Base-by-base conservation (phyloP, 495 filamentous ascomycete species). In the Tuber indicum region DNA sequence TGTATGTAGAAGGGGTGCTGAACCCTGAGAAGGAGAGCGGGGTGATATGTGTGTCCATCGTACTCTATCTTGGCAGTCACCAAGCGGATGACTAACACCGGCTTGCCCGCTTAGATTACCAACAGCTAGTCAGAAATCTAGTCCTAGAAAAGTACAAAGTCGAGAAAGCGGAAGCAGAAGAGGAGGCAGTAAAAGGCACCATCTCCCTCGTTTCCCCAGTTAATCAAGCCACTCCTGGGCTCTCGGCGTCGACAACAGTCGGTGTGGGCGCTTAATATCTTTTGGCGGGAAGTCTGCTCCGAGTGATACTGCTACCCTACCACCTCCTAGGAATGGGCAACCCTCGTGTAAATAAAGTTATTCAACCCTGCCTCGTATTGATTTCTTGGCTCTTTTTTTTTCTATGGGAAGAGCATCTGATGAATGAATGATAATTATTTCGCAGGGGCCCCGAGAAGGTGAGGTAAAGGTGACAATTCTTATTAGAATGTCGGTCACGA, bases 21-120 rank as follows among this genome's bases (percentile, higher is more conserved):
- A 90, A 90, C 78, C 88, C 89, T 8, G 81, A 84, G 32, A 89
- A 90, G 76, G 89, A 90, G 77, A 88, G 85, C 66, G 89, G 89
- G 0, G 89, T 90, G 66, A 52, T 58, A 49, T 72, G n/a, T 42
- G 14, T 4, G 36, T 16, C 41, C 39, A 32, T 32, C 32, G 1
- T 32, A 43, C 32, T 23, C 5, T 66, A 41, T 43, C 47, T 72
- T 42, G 23, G 23, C 23, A 10, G 43, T n/a, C 62, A n/a, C 70
- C 76, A 17, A 66, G 26, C 1, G 3, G 58, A 19, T 66, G n/a
- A 17, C 26, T 66, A 12, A 66, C 58, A 75, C 72, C 36, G 6
- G 2, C 7, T 16, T 45, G 26, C 23, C 42, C 4, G 39, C 69
- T 47, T 66, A 88, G 89, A 87, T 80, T 90, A 90, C 77, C 89